Evolutionary conservation across 2,329 filamentous ascomycete genomes (phyloP).

Genomic region (Trichoderma endophyticum): DNA sequence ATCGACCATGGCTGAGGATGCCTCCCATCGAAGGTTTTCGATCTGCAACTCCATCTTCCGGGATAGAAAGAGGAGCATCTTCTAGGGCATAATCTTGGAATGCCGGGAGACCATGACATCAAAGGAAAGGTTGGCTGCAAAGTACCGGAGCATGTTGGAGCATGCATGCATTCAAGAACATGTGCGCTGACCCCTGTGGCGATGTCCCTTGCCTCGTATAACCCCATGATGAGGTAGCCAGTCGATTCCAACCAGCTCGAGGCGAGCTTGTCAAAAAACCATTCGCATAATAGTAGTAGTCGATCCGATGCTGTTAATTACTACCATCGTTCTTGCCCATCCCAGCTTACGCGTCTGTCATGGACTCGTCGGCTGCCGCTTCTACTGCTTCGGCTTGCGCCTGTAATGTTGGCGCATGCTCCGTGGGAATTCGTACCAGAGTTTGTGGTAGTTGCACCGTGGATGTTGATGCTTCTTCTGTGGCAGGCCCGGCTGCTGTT

Average conservation of each 20-base stretch:
- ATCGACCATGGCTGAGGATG: neutral
- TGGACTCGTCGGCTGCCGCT: conserved; percentile 39
- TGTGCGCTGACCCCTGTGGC: neutral
- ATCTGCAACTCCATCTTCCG: neutral
- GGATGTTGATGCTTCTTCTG: conserved; percentile 40
- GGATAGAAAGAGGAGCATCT: neutral
- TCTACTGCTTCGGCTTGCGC: conserved; percentile 55
- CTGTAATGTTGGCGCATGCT: conserved; percentile 66
- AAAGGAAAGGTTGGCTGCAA: neutral
- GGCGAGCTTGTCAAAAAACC: neutral
- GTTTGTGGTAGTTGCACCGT: conserved; percentile 68
- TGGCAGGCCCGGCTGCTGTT: conserved; percentile 42
- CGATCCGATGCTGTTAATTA: neutral
- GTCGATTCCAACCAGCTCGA: neutral
- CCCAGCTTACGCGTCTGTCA: neutral
- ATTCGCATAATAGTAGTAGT: neutral
- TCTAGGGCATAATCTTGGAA: neutral
- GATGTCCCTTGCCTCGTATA: neutral
- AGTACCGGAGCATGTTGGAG: neutral
- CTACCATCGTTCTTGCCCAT: neutral
- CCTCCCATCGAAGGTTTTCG: neutral
- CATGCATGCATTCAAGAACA: neutral
- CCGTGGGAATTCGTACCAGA: conserved; percentile 78
- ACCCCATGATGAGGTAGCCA: neutral
- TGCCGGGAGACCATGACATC: neutral